Evolutionary conservation across 2,329 filamentous ascomycete genomes (phyloP).

Genomic region (Fusarium foetens): DNA sequence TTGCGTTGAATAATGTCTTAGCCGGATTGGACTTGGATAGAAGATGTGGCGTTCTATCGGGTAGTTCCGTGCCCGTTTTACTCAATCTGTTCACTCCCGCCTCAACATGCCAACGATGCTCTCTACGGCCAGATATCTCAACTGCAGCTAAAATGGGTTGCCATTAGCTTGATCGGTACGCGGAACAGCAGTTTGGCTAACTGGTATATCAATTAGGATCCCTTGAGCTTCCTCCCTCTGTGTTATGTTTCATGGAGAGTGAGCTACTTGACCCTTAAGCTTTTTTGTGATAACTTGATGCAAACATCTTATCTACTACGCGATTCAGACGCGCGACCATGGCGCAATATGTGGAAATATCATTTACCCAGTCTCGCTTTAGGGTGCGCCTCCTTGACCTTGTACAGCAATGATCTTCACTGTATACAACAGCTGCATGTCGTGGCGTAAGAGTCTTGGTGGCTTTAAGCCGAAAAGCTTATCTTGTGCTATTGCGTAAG

Average conservation of each 20-base stretch:
- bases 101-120: background rate
- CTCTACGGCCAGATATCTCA: background rate
- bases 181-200: background rate
- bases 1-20: background rate
- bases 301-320: background rate
- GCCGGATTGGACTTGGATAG: too few relatives aligned
- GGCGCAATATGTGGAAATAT: background rate
- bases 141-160: background rate
- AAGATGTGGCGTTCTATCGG: background rate
- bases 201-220: background rate
- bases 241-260: background rate
- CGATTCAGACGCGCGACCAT: background rate
- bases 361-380: too few relatives aligned
- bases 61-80: background rate
- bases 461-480: background rate
- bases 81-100: background rate
- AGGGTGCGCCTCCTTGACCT: background rate
- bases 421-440: background rate
- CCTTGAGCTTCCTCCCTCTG: background rate
- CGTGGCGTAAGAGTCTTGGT: background rate
- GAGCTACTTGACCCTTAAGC: too few relatives aligned
- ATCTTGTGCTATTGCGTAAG: background rate
- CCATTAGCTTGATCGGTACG: background rate
- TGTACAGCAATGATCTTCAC: background rate
- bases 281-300: background rate